Conservation (phyloP, 306 rosid species). For the Purshia tridentata region DNA sequence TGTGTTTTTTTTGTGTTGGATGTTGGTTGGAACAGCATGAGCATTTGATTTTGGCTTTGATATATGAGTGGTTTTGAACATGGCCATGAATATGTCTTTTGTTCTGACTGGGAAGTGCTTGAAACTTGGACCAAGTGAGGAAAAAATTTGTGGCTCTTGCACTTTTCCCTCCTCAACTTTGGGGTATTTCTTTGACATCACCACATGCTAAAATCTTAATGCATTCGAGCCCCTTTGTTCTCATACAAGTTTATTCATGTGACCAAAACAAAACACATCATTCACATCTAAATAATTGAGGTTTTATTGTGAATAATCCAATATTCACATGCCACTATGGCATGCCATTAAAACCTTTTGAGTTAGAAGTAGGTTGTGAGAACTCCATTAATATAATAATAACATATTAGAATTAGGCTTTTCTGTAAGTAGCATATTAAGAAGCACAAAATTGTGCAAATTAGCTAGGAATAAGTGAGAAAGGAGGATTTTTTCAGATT, state of each 20-base stretch:
- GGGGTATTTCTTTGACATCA: background rate
- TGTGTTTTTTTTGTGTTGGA: conserved; percentile 22
- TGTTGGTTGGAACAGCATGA: conserved; percentile 30
- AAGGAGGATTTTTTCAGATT: too few species aligned
- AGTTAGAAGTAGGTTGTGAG: too few species aligned
- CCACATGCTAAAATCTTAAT: background rate
- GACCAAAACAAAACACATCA: too few species aligned
- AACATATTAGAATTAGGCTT: too few species aligned
- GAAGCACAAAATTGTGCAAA: too few species aligned
- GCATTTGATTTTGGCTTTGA: conserved; percentile 33
- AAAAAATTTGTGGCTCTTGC: conserved; percentile 23
- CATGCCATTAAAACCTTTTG: too few species aligned
- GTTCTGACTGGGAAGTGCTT: conserved; percentile 27
- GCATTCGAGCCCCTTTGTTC: background rate
- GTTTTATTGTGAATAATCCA: too few species aligned
- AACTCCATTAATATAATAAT: too few species aligned
- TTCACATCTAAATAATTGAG: background rate
- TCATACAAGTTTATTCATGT: background rate
- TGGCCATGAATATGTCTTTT: conserved; percentile 34
- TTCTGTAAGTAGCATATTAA: too few species aligned
- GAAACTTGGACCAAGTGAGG: conserved; percentile 18
- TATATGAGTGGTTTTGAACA: conserved; percentile 50
- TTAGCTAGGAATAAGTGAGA: too few species aligned
- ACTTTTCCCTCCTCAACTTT: conserved; percentile 6
- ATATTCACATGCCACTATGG: too few species aligned